Percentiles rank a stretch among this genome's conserved stretches.
Evolutionary conservation across 1,284 basidiomycete genomes (phyloP).

Genomic region (Thecaphora frezii): DNA sequence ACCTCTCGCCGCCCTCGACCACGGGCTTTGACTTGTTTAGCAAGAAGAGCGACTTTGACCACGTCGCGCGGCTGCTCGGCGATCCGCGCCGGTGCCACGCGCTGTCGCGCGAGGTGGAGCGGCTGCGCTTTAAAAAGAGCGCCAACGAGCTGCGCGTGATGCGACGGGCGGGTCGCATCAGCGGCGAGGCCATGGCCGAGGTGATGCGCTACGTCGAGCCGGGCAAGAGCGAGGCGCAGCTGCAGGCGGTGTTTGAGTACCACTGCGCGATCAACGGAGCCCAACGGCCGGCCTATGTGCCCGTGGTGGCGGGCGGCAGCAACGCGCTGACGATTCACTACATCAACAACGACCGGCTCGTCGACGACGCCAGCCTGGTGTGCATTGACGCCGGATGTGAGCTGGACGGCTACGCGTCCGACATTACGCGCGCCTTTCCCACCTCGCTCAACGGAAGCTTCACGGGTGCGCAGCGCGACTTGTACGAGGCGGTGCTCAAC

Average conservation of each 20-base stretch:
- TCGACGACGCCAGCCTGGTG: conserved; percentile 38
- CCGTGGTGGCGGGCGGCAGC: conserved; percentile 51
- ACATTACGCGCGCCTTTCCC: conserved; percentile 94
- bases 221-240: conserved; percentile 40
- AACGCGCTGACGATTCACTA: conserved; percentile 54
- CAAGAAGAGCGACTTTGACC: conserved; percentile 55
- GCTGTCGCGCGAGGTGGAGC: conserved; percentile 44
- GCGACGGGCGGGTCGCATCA: conserved; percentile 48
- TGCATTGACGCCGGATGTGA: conserved; percentile 58
- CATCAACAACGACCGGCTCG: conserved; percentile 47
- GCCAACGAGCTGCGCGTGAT: conserved; percentile 53
- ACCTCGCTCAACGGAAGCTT: conserved; percentile 65
- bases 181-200: conserved; percentile 50
- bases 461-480: conserved; percentile 75
- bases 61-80: conserved; percentile 44
- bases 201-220: conserved; percentile 46
- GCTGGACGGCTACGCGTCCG: conserved; percentile 84
- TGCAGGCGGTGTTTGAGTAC: conserved; percentile 54
- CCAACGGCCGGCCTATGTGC: conserved; percentile 55
- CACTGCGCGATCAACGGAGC: conserved; percentile 44
- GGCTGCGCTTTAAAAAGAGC: conserved; percentile 46
- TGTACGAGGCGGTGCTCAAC: conserved; percentile 81
- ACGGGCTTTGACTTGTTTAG: conserved; percentile 47
- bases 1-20: conserved; percentile 47
- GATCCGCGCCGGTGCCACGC: conserved; percentile 49